phyloP scores from a whole-genome alignment of 306 rosid genomes.

The Trifolium pratense region DNA sequence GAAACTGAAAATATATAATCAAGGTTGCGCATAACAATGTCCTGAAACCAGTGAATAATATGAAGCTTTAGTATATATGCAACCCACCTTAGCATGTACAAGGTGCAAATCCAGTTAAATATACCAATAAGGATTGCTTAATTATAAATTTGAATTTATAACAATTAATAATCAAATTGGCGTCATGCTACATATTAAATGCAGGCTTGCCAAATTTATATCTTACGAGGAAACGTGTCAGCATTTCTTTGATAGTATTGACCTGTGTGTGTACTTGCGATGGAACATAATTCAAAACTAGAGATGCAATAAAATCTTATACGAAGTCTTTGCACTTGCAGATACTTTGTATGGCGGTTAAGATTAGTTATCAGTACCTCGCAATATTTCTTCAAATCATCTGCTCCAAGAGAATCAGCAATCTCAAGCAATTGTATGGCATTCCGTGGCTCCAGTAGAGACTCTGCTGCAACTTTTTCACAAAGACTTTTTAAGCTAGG shows the following conservation, averaged over 20 bases:
- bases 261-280: not conserved
- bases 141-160: not conserved
- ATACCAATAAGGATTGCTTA: conserved; percentile 9
- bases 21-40: conserved; percentile 82
- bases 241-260: conserved; percentile 1
- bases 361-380: conserved; percentile 63
- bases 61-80: conserved; percentile 38
- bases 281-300: conserved; percentile 8
- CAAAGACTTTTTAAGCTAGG: conserved; percentile 91
- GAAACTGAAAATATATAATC: conserved; percentile 79
- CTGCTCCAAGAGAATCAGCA: conserved; percentile 83
- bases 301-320: not conserved
- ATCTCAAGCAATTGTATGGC: conserved; percentile 86
- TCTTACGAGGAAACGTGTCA: not conserved
- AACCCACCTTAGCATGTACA: conserved; percentile 23
- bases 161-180: not conserved
- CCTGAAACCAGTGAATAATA: conserved; percentile 59
- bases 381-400: conserved; percentile 79
- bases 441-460: conserved; percentile 94
- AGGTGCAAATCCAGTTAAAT: not conserved
- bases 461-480: conserved; percentile 84
- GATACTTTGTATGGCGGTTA: conserved; percentile 15
- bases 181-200: not conserved
- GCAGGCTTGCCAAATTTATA: not conserved
- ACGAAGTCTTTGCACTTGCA: conserved; percentile 6